Evolutionary conservation across 371 early-diverging fungal genomes (phyloP).

Genomic region (Parasitella parasitica): DNA sequence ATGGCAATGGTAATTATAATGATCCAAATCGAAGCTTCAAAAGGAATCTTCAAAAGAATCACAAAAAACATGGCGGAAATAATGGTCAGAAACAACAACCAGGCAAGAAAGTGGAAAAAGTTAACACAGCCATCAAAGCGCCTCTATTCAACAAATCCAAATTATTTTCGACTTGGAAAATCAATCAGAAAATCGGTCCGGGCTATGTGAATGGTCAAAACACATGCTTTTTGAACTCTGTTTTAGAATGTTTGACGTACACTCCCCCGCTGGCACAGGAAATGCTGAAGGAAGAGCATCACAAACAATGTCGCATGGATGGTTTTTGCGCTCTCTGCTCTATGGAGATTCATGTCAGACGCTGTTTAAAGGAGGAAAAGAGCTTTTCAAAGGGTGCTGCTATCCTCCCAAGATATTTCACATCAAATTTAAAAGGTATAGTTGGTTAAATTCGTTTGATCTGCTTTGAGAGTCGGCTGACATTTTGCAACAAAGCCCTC

Average conservation of each 20-base stretch:
- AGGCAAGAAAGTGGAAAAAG: background rate
- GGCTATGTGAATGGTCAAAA: constrained; percentile 91
- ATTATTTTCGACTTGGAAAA: constrained; percentile 52
- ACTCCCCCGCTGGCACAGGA: constrained; percentile 84
- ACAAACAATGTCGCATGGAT: constrained; percentile 39
- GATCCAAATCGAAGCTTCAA: background rate
- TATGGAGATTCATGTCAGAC: constrained; percentile 53
- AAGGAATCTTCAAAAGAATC: background rate
- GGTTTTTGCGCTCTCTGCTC: constrained; percentile 66
- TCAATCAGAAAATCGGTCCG: constrained; percentile 64
- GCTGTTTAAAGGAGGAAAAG: constrained; percentile 45
- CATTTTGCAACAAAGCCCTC: constrained; percentile 37
- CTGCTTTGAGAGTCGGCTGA: background rate
- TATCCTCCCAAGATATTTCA: constrained; percentile 72
- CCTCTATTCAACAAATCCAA: constrained; percentile 12
- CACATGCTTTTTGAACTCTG: constrained; percentile 95
- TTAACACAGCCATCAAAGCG: background rate
- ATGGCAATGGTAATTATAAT: background rate
- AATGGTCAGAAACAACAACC: background rate
- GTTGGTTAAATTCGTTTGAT: background rate
- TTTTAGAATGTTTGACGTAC: constrained; percentile 89
- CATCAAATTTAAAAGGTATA: constrained; percentile 64
- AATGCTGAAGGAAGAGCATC: constrained; percentile 61
- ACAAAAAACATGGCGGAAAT: background rate
- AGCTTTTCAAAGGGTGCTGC: constrained; percentile 41